Conservation (phyloP, 192 early-diverging fungal species). For the Gonapodya sp. region DNA sequence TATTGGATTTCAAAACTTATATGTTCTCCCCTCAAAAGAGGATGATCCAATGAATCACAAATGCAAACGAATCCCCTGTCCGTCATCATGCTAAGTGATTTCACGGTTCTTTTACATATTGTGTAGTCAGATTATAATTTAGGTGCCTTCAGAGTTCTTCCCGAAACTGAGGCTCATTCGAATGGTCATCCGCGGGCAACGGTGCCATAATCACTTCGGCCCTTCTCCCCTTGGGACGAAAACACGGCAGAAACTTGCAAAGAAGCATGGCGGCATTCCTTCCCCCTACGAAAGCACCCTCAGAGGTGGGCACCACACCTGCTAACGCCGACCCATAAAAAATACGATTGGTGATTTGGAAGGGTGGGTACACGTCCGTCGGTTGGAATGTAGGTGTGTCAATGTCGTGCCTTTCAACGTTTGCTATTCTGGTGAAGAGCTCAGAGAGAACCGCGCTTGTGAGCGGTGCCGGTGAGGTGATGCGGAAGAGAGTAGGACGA, state of each 20-base stretch:
- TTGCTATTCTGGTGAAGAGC: neutral
- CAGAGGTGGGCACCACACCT: neutral
- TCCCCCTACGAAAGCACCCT: neutral
- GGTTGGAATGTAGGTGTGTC: neutral
- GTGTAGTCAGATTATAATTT: too few species aligned
- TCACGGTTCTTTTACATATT: too few species aligned
- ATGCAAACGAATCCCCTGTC: too few species aligned
- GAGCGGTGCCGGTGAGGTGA: neutral
- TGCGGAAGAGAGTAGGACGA: neutral
- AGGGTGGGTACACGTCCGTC: neutral
- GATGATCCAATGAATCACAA: neutral
- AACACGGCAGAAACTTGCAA: neutral
- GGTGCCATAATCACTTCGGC: too few species aligned
- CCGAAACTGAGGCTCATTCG: too few species aligned
- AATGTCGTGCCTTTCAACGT: neutral
- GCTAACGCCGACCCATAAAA: neutral
- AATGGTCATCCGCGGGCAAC: too few species aligned
- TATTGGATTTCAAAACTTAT: neutral
- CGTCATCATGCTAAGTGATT: neutral
- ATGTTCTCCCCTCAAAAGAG: neutral
- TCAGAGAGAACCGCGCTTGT: neutral
- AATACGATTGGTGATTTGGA: neutral
- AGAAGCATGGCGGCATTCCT: neutral
- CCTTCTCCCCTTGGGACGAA: too few species aligned
- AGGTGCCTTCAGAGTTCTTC: too few species aligned